Base-by-base conservation (phyloP, 2,329 filamentous ascomycete genomes). In the Cordyceps javanica region DNA sequence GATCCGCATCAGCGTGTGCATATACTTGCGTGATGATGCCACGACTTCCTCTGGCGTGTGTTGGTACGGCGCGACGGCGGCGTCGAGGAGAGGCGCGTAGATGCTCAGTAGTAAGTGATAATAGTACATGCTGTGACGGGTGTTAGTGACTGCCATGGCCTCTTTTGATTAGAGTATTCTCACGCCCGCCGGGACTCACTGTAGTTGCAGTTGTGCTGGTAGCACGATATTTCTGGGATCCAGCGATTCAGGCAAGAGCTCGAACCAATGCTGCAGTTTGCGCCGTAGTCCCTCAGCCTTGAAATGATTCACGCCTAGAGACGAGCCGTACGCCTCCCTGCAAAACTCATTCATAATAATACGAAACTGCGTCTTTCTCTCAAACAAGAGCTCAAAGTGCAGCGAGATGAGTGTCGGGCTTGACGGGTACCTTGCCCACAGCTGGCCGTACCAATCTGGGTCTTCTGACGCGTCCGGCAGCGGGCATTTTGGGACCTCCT, bases 391-490 rank as follows among this genome's bases (percentile, higher is more conserved):
- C 16, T n/a, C 30, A 26, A 39, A 30, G n/a, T 14, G 6, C 34
- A 39, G 28, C 11, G 36, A 30, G 38, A 42, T 34, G 2, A 4
- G 26, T 36, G 50, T 49, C 41, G 45, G 2, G 28, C 45, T 49
- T 4, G 45, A 7, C 11, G 48, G 48, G 19, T 51, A 51, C 9
- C 25, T n/a, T 6, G 45, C 14, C 19, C 23, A 39, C 3, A 45
- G 21, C 26, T 55, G 36, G 19, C 52, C 52, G 25, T 55, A 55
- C 52, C 52, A 55, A 19, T 26, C 52, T 8, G 38, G 39, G 25
- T 44, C 25, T 14, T 32, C 11, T 16, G 19, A 23, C 6, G 52
- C 13, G 23, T 55, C 52, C 13, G 52, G 52, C 25, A 55, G 41
- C 26, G 52, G 38, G 9, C 21, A 30, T 16, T 36, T 26, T 10